Evolutionary conservation across 2,329 filamentous ascomycete genomes (phyloP).

Genomic region (Fusarium sp.): DNA sequence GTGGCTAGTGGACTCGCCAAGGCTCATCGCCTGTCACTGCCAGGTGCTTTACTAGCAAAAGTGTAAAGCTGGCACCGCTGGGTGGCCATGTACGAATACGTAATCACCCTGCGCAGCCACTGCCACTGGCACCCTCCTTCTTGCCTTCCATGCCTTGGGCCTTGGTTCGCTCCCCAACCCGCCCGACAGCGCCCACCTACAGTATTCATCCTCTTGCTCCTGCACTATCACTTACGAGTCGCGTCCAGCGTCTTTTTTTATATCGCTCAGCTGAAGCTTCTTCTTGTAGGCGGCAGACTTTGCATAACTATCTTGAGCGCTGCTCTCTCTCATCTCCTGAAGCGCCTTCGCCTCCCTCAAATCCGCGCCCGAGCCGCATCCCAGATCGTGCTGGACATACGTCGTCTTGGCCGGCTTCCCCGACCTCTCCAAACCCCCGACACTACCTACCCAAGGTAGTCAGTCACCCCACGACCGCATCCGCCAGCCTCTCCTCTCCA

Average conservation of each 20-base stretch:
- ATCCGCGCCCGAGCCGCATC: constrained; percentile 7
- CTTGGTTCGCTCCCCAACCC: constrained; percentile 29
- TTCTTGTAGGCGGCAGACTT: constrained; percentile 2
- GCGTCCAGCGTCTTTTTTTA: constrained; percentile 27
- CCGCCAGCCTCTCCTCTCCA: constrained; percentile 34
- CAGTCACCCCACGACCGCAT: constrained; percentile 37
- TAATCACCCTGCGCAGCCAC: constrained; percentile 38
- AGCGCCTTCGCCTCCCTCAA: constrained; percentile 9
- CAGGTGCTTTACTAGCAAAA: constrained; percentile 23
- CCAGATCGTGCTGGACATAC: constrained; percentile 18
- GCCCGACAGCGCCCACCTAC: constrained; percentile 34
- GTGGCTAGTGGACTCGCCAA: constrained; percentile 4
- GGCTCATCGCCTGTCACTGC: constrained; percentile 6
- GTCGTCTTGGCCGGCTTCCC: constrained; percentile 33
- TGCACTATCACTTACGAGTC: constrained; percentile 30
- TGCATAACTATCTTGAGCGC: constrained; percentile 9
- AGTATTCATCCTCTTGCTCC: constrained; percentile 16
- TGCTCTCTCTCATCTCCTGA: constrained; percentile 6
- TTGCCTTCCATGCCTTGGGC: constrained; percentile 17
- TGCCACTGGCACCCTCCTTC: constrained; percentile 1
- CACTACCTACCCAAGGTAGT: not conserved
- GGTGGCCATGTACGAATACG: constrained; percentile 28
- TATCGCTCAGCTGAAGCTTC: constrained; percentile 10
- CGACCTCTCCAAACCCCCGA: constrained; percentile 33
- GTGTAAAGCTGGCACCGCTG: constrained; percentile 26